A percentile compares a stretch with the other conserved stretches of the same genome.
These are phyloP conservation scores for Aulographum hederae DNA, from an alignment of 2,329 filamentous ascomycete species.

Conservation along the genomic window DNA sequence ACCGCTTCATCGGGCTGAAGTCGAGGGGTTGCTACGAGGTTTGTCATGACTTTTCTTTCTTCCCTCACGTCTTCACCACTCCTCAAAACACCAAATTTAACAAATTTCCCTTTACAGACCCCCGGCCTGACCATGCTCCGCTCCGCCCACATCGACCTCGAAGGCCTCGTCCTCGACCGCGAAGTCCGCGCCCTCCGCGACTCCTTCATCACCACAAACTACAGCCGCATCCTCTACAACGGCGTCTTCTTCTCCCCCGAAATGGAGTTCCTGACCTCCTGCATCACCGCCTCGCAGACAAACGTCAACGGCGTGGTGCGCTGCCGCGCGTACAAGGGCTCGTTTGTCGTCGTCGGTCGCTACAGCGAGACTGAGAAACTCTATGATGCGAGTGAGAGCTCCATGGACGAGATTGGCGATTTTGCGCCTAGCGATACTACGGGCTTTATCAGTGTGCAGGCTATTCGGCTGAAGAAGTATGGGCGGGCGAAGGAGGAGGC, in stretches of 20 bases:
- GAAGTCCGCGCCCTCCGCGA: slow-evolving; percentile 52
- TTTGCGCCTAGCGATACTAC: slow-evolving; percentile 49
- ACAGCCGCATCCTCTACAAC: slow-evolving; percentile 41
- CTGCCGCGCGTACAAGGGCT: slow-evolving; percentile 49
- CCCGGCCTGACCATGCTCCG: slow-evolving; percentile 39
- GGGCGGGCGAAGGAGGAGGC: slow-evolving; percentile 19
- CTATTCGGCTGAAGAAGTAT: slow-evolving; percentile 33
- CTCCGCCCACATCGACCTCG: slow-evolving; percentile 40
- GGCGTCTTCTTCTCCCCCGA: slow-evolving; percentile 50
- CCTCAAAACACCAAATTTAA: slow-evolving; percentile 12
- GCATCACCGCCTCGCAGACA: slow-evolving; percentile 21
- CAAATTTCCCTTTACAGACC: slow-evolving; percentile 15
- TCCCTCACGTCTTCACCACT: slow-evolving; percentile 15
- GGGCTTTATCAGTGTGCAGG: slow-evolving; percentile 52
- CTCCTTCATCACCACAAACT: slow-evolving; percentile 50
- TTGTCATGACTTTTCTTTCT: slow-evolving; percentile 17
- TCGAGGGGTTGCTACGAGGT: slow-evolving; percentile 63
- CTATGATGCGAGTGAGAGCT: slow-evolving; percentile 45
- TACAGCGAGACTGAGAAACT: slow-evolving; percentile 49
- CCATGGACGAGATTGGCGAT: slow-evolving; percentile 53
- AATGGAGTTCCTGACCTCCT: slow-evolving; percentile 51
- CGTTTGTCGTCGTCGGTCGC: slow-evolving; percentile 39
- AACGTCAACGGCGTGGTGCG: slow-evolving; percentile 32
- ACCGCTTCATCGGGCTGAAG: slow-evolving; percentile 66
- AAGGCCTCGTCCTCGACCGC: slow-evolving; percentile 49